Conservation (phyloP, 2,329 filamentous ascomycete genomes). For the Xylariaceae sp. region DNA sequence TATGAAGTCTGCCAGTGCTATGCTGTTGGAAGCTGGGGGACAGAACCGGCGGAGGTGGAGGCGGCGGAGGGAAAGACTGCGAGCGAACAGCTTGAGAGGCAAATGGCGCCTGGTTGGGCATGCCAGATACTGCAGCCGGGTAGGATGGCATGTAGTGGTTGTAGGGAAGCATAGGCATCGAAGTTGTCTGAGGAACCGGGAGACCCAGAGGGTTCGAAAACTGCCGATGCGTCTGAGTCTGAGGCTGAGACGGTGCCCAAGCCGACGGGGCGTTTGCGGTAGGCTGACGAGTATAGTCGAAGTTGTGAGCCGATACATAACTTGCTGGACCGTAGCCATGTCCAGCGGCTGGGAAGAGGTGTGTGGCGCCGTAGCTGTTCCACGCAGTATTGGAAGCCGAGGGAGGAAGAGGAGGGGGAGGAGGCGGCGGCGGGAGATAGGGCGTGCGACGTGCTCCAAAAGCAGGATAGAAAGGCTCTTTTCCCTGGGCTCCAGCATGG, state of each 20-base stretch:
- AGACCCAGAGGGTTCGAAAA: conserved; percentile 3
- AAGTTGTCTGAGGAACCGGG: conserved; percentile 4
- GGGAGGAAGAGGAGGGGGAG: too few species aligned
- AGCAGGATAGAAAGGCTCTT: not conserved
- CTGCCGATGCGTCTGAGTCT: conserved; percentile 5
- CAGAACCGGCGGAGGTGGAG: conserved; percentile 6
- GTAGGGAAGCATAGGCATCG: conserved; percentile 6
- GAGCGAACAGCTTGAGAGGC: conserved; percentile 1
- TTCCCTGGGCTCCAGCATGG: too few species aligned
- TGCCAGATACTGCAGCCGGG: not conserved
- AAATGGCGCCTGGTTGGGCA: conserved; percentile 5
- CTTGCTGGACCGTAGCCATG: too few species aligned
- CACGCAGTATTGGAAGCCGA: too few species aligned
- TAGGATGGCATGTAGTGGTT: conserved; percentile 4
- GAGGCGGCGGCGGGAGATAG: conserved; percentile 1
- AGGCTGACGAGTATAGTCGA: too few species aligned
- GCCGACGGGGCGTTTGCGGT: too few species aligned
- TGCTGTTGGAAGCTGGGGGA: not conserved
- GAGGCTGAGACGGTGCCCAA: too few species aligned
- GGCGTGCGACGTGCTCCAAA: not conserved
- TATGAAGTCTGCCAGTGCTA: too few species aligned
- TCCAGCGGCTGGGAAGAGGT: too few species aligned
- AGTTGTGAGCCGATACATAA: too few species aligned
- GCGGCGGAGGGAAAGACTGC: conserved; percentile 10
- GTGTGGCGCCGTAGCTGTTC: too few species aligned